Base-by-base conservation (phyloP, 164 flowering plant species). In the Paratinospora sagittata region DNA sequence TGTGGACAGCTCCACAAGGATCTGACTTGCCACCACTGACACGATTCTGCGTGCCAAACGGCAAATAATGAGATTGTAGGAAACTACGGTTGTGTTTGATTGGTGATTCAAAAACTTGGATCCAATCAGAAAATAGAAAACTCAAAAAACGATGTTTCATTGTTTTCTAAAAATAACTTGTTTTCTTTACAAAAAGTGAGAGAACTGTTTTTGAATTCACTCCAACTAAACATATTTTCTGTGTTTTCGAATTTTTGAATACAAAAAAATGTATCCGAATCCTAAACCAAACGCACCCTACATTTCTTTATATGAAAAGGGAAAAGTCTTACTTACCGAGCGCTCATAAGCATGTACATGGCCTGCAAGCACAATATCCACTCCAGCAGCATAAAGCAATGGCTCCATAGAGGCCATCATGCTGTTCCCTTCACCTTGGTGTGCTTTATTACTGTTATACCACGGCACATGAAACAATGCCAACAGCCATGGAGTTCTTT, bases 311-410 rank as follows among this genome's bases (percentile, higher is more conserved):
- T 27, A 57, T 10, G 34, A 6, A 27, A 45, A 70, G 14, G 17
- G 9, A 65, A 57, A 30, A 17, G 24, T 24, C 12, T 43, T 23
- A 33, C 85, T 71, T 88, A 95, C 99, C 73, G 95, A 67, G 70
- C 99, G 97, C 71, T 95, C 98, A 75, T 95, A 95, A 70, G 99
- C 99, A 84, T 92, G 98, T 33, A 95, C 98, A 79, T 95, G 98
- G 47, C 98, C 98, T 58, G 97, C 84, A 68, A 94, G 45, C 74
- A 92, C 89, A 17, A 95, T 34, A 80, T 95, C 99, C 17, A 86
- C 99, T 70, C 89, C 81, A 71, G 96, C 98, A 67, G 85, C 90
- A 80, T 91, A 82, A 67, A 95, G 91, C 84, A 95, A 80, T 33
- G 92, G 88, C 79, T 95, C 99, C 89, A 95, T 86, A 27, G 87